Percentiles rank a stretch among this genome's conserved stretches.
Conservation (phyloP, 768 basidiomycete species). For the Kwoniella shandongensis region DNA sequence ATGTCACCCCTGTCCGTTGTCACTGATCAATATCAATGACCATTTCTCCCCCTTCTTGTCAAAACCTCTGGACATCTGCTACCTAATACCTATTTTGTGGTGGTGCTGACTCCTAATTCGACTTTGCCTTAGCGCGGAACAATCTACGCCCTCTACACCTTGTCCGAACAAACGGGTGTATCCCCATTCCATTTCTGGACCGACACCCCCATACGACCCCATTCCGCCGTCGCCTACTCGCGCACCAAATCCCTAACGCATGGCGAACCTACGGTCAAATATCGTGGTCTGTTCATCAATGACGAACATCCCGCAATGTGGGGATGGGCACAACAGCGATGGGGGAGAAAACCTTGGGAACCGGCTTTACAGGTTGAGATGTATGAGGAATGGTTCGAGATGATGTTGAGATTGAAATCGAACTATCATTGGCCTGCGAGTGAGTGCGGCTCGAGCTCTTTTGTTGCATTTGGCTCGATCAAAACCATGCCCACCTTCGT, state of each 20-base stretch:
- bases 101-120: neutral
- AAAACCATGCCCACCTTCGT: too few relatives aligned
- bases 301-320: constrained; percentile 73
- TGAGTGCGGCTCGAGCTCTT: too few relatives aligned
- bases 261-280: constrained; percentile 68
- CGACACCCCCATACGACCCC: constrained; percentile 64
- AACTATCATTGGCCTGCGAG: constrained; percentile 69
- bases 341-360: constrained; percentile 63
- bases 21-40: too few relatives aligned
- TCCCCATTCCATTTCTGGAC: constrained; percentile 64
- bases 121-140: constrained; percentile 59
- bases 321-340: constrained; percentile 70
- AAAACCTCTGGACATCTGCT: too few relatives aligned
- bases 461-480: too few relatives aligned
- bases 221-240: constrained; percentile 55
- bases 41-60: too few relatives aligned
- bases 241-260: constrained; percentile 58
- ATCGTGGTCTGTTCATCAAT: constrained; percentile 71
- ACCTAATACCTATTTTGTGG: neutral
- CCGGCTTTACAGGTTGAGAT: constrained; percentile 60
- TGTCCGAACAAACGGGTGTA: constrained; percentile 69
- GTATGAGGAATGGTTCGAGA: constrained; percentile 60
- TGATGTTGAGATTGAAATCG: constrained; percentile 66
- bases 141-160: constrained; percentile 67
- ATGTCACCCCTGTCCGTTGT: too few relatives aligned